Evolutionary conservation across 2,329 filamentous ascomycete species (phyloP).

Genomic region (Phoma sp.): DNA sequence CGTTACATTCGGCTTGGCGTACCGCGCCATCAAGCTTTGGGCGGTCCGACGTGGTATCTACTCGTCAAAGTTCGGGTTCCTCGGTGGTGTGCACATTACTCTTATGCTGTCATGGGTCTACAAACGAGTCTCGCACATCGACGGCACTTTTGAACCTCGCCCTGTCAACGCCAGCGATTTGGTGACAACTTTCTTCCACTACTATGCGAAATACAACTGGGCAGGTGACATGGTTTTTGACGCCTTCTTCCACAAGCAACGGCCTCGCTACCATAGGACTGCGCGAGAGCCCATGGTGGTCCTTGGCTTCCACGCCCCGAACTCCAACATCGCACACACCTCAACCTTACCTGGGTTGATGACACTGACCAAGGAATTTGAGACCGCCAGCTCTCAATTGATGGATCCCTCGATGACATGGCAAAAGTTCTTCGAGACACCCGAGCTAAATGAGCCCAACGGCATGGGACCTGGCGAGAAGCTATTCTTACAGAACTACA

Average conservation of each 20-base stretch:
- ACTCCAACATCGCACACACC: conserved; percentile 64
- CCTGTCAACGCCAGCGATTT: conserved; percentile 58
- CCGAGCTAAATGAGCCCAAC: not conserved
- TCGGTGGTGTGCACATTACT: conserved; percentile 69
- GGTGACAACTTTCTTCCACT: conserved; percentile 64
- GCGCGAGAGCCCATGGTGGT: conserved; percentile 67
- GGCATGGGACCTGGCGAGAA: conserved; percentile 9
- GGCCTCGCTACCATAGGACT: conserved; percentile 59
- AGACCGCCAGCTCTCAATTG: conserved; percentile 54
- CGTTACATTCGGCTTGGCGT: conserved; percentile 62
- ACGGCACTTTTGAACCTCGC: conserved; percentile 25
- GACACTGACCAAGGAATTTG: conserved; percentile 60
- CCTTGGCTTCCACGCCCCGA: conserved; percentile 66
- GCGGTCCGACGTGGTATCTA: conserved; percentile 67
- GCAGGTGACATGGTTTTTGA: conserved; percentile 61
- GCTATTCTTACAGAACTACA: conserved; percentile 60
- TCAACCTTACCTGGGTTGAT: conserved; percentile 61
- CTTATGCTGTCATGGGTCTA: conserved; percentile 65
- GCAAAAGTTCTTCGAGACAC: conserved; percentile 32
- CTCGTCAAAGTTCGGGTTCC: conserved; percentile 67
- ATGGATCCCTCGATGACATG: conserved; percentile 34
- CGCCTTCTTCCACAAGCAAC: conserved; percentile 58
- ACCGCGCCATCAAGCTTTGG: conserved; percentile 68
- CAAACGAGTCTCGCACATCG: conserved; percentile 52
- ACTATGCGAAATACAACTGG: conserved; percentile 70